Evolutionary conservation across 2,329 filamentous ascomycete species (phyloP).

Genomic region (Diaporthe sp.): DNA sequence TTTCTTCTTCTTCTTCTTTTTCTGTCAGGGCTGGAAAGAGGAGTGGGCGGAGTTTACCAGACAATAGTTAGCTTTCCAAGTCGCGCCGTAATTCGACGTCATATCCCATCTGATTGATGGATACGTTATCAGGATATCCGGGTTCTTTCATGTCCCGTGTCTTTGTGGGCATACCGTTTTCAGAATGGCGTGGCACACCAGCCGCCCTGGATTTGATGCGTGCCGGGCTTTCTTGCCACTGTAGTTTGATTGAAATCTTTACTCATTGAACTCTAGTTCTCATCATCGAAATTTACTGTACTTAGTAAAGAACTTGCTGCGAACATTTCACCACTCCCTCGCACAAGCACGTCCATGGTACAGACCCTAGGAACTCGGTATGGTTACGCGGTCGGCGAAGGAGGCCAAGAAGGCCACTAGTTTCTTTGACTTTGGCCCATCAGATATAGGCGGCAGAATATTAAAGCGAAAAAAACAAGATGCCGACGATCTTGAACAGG

Average conservation of each 20-base stretch:
- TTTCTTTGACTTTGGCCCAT: too few species aligned
- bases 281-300: not conserved
- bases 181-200: not conserved
- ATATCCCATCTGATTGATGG: rapidly evolving
- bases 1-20: too few species aligned
- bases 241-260: too few species aligned
- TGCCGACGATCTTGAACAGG: not conserved
- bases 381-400: not conserved
- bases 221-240: not conserved
- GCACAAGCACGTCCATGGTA: not conserved
- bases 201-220: not conserved
- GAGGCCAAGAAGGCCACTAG: not conserved
- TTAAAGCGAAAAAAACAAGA: not conserved
- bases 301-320: too few species aligned
- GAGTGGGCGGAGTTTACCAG: too few species aligned
- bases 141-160: not conserved
- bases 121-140: rapidly evolving
- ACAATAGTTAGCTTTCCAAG: too few species aligned
- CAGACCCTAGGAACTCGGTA: not conserved
- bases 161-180: not conserved
- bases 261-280: too few species aligned
- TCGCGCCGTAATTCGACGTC: not conserved
- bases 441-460: too few species aligned
- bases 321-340: not conserved
- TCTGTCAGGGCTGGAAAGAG: too few species aligned